Base-by-base conservation (phyloP, 805 yeast species). In the Cyberlindnera maritima region DNA sequence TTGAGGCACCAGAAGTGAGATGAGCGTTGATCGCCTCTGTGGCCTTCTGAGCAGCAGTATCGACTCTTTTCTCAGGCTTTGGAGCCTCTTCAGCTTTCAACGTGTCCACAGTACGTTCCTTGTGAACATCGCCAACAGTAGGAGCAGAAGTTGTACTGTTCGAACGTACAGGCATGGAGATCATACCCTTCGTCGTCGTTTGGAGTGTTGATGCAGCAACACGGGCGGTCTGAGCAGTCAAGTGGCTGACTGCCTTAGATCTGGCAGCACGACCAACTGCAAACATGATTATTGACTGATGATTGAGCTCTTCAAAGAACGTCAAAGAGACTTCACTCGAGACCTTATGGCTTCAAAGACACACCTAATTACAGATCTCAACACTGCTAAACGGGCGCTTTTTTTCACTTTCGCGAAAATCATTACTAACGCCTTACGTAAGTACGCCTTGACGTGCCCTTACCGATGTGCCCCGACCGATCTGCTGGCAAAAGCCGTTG, bases 261-360 rank as follows among this genome's bases (percentile, higher is more conserved):
- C 47, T 43, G 10, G 32, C 43, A 35, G 28, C 23, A 35, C 47
- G 47, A 15, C 40, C 34, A 34, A 25, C 20, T 20, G 36, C 14
- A 19, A 43, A 32, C 37, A 43, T 36, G 12, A 3, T 35, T 5
- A 25, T 5, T 26, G n/a, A 10, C 8, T 8, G 21, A 10, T 37
- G 17, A 18, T 18, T 19, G 25, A 8, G 19, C n/a, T 19, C 25
- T 34, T 17, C 8, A 19, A 34, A 19, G 14, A 14, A 28, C 4
- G 13, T 28, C 25, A 13, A 19, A 9, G 25, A n/a, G n/a, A n/a
- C n/a, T n/a, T n/a, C n/a, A n/a, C n/a, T n/a, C n/a, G n/a, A n/a
- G n/a, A n/a, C n/a, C n/a, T n/a, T n/a, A n/a, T n/a, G n/a, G n/a
- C n/a, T n/a, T n/a, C n/a, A n/a, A n/a, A n/a, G n/a, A n/a, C n/a